Percentiles rank a stretch among this genome's conserved stretches.
phyloP scores from a whole-genome alignment of 169 alveolate species.

The Plasmodium vivax region DNA sequence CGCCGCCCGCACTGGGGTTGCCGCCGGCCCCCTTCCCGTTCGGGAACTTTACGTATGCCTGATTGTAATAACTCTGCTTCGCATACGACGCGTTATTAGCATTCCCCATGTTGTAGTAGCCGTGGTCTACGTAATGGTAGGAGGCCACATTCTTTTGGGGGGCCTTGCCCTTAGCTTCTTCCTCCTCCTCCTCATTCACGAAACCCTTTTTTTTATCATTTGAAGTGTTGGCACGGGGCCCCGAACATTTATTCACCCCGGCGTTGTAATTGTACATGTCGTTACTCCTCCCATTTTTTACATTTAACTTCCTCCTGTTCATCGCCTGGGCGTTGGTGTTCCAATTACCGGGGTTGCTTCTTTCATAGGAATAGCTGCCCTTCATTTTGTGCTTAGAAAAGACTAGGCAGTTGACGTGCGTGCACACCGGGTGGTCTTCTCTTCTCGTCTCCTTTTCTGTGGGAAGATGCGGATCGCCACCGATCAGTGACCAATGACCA shows the following conservation, averaged over 20 bases:
- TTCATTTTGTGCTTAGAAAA: not conserved
- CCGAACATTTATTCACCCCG: not conserved
- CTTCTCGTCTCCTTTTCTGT: not conserved
- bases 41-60: not conserved
- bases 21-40: not conserved
- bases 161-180: not conserved
- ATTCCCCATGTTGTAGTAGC: slow-evolving; percentile 13
- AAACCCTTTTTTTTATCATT: slow-evolving; percentile 9
- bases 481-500: not conserved
- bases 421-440: not conserved
- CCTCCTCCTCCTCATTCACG: not conserved
- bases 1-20: not conserved
- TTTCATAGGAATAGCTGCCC: slow-evolving; percentile 10
- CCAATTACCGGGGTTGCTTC: not conserved
- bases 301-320: not conserved
- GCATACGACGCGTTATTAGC: not conserved
- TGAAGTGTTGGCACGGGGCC: not conserved
- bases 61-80: not conserved
- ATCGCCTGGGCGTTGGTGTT: not conserved
- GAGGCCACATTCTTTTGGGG: not conserved
- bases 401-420: not conserved
- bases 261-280: not conserved
- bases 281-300: slow-evolving; percentile 1
- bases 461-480: not conserved
- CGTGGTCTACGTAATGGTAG: not conserved